Percentiles rank a stretch among this genome's conserved stretches.
phyloP scores from a whole-genome alignment of 2,329 filamentous ascomycete species.

The Pseudocercospora ulei region DNA sequence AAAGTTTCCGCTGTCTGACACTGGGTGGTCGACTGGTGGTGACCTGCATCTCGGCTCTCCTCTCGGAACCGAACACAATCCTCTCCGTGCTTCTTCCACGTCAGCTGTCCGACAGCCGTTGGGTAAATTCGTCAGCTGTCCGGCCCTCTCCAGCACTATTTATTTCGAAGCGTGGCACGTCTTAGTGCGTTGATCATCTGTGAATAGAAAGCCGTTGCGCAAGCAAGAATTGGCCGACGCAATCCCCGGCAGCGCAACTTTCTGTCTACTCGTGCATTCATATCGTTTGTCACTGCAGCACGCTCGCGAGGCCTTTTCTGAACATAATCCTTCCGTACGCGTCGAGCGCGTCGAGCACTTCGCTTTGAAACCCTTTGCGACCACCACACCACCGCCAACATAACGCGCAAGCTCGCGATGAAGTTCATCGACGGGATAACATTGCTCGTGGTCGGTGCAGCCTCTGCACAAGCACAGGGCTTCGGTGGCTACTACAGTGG shows the following conservation, averaged over 20 bases:
- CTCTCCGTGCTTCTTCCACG: too few species aligned
- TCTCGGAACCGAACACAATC: too few species aligned
- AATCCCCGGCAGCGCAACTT: neutral
- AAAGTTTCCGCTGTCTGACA: too few species aligned
- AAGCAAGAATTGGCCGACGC: constrained; percentile 5
- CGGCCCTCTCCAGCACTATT: constrained; percentile 3
- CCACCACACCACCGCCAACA: neutral
- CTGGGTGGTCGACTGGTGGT: too few species aligned
- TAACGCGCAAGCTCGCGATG: too few species aligned
- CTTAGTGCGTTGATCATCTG: constrained; percentile 9
- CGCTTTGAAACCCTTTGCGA: neutral
- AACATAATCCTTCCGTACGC: constrained; percentile 1
- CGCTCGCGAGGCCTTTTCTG: constrained; percentile 2
- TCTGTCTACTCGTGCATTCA: neutral
- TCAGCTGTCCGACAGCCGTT: constrained; percentile 11
- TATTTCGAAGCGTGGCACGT: constrained; percentile 8
- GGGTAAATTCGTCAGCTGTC: constrained; percentile 4
- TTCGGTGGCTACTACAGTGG: constrained; percentile 12
- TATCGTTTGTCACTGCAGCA: constrained; percentile 3
- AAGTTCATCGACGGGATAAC: constrained; percentile 6
- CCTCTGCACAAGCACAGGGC: constrained; percentile 12
- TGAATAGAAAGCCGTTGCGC: constrained; percentile 8
- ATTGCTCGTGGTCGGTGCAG: constrained; percentile 9
- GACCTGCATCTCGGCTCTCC: too few species aligned
- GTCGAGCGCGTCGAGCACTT: too few species aligned